phyloP scores from a whole-genome alignment of 1,284 basidiomycete species.

The Cryptococcus depauperatus region DNA sequence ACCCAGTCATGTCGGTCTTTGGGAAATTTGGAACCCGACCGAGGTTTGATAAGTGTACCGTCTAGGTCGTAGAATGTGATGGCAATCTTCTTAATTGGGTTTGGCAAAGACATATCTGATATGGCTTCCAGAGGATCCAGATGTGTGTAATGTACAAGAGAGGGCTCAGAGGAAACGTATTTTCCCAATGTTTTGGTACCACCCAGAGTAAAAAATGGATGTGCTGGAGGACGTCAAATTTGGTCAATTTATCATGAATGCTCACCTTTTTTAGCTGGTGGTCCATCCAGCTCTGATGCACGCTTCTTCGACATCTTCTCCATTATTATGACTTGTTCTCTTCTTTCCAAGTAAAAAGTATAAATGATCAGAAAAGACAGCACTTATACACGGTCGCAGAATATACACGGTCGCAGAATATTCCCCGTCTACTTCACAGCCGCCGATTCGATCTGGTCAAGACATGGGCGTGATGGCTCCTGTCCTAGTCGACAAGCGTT shows the following conservation, averaged over 20 bases:
- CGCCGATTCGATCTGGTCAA: no score
- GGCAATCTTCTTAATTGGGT: constrained; percentile 40
- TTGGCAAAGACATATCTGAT: constrained; percentile 9
- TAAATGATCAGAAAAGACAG: no score
- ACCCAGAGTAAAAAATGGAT: constrained; percentile 28
- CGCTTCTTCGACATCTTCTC: no score
- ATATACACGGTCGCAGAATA: no score
- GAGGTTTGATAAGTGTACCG: constrained; percentile 69
- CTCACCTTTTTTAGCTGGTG: constrained; percentile 17
- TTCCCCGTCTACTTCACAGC: no score
- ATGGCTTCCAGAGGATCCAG: constrained; percentile 39
- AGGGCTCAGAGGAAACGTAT: constrained; percentile 24
- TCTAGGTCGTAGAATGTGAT: constrained; percentile 81
- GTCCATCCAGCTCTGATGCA: constrained; percentile 4
- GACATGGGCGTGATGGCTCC: no score
- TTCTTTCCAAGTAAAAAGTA: no score
- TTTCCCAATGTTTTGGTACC: constrained; percentile 11
- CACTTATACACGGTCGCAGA: no score
- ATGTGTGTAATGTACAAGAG: constrained; percentile 36
- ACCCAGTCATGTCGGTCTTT: constrained; percentile 54
- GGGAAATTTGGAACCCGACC: constrained; percentile 49
- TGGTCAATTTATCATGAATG: no score
- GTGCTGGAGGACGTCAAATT: constrained; percentile 11
- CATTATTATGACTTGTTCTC: no score
- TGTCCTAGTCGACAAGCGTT: no score